A percentile compares a stretch with the other conserved stretches of the same genome.
Evolutionary conservation across 371 early-diverging fungal species (phyloP).

Genomic region (Rhizopus delemar): DNA sequence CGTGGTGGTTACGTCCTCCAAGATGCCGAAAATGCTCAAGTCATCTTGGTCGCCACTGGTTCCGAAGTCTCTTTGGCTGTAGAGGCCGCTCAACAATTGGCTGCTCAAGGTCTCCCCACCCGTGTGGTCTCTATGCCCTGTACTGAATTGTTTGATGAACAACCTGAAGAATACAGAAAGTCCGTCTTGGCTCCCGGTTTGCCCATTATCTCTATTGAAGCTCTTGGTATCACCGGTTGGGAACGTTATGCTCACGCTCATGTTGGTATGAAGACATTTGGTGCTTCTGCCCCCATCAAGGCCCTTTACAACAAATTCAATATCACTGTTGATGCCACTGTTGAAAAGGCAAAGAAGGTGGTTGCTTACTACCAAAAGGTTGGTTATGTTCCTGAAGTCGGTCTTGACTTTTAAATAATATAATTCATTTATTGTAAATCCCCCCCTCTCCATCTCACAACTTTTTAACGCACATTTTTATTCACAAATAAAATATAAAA

Average conservation of each 20-base stretch:
- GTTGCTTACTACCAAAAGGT: conserved; percentile 72
- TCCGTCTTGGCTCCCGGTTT: conserved; percentile 80
- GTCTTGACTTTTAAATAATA: conserved; percentile 34
- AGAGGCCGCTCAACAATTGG: conserved; percentile 78
- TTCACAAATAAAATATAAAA: neutral
- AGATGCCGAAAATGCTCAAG: conserved; percentile 55
- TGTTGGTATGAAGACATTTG: conserved; percentile 96
- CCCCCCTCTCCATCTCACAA: conserved; percentile 11
- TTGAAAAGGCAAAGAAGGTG: conserved; percentile 76
- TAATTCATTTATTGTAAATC: neutral
- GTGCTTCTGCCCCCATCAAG: conserved; percentile 85
- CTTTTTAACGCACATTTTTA: neutral
- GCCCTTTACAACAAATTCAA: conserved; percentile 83
- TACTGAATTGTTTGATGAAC: conserved; percentile 92
- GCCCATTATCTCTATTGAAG: conserved; percentile 92
- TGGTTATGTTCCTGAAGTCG: conserved; percentile 54
- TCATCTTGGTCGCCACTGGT: conserved; percentile 91
- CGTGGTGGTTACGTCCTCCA: conserved; percentile 82
- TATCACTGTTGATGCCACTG: conserved; percentile 76
- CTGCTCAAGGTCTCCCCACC: conserved; percentile 58
- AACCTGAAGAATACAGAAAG: conserved; percentile 82
- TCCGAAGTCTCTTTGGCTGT: conserved; percentile 93
- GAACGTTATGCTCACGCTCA: conserved; percentile 87
- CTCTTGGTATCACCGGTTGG: conserved; percentile 95
- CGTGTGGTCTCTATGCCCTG: conserved; percentile 98